These are phyloP conservation scores for Darksidea phi DNA, from an alignment of 495 filamentous ascomycete genomes.

Conservation along the genomic window DNA sequence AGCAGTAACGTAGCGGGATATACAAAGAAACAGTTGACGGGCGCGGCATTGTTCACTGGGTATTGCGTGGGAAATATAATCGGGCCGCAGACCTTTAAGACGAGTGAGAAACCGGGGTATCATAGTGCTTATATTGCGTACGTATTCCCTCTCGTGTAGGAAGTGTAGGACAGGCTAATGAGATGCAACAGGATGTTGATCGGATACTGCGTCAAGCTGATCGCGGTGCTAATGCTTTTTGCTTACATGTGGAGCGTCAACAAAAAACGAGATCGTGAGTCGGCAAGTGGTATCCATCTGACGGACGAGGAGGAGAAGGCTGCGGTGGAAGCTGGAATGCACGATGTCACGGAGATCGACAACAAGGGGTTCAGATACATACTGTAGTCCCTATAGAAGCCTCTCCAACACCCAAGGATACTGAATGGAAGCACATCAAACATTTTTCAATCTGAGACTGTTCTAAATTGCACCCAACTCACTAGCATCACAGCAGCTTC, in stretches of 20 bases:
- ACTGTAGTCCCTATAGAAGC: too few species aligned
- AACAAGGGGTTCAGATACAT: constrained; percentile 58
- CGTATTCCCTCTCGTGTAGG: constrained; percentile 4
- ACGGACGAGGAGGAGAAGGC: constrained; percentile 47
- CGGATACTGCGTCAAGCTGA: constrained; percentile 54
- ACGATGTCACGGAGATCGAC: constrained; percentile 57
- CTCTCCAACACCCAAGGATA: too few species aligned
- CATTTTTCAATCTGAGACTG: too few species aligned
- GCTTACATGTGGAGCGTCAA: constrained; percentile 56
- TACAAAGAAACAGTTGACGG: constrained; percentile 57
- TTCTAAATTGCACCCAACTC: too few species aligned
- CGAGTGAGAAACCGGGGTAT: constrained; percentile 54
- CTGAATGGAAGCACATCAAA: too few species aligned
- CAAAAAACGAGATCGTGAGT: constrained; percentile 52
- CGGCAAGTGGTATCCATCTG: constrained; percentile 35
- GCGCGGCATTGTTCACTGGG: constrained; percentile 52
- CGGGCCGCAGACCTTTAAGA: constrained; percentile 56
- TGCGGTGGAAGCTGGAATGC: constrained; percentile 56
- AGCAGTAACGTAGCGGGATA: constrained; percentile 53
- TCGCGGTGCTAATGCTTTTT: constrained; percentile 50
- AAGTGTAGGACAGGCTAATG: not conserved
- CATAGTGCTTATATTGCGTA: constrained; percentile 55
- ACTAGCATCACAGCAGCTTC: too few species aligned
- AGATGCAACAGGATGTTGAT: constrained; percentile 47
- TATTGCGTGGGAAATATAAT: constrained; percentile 61